Conservation (phyloP, 2,329 filamentous ascomycete species). For the Bipolaris oryzae region DNA sequence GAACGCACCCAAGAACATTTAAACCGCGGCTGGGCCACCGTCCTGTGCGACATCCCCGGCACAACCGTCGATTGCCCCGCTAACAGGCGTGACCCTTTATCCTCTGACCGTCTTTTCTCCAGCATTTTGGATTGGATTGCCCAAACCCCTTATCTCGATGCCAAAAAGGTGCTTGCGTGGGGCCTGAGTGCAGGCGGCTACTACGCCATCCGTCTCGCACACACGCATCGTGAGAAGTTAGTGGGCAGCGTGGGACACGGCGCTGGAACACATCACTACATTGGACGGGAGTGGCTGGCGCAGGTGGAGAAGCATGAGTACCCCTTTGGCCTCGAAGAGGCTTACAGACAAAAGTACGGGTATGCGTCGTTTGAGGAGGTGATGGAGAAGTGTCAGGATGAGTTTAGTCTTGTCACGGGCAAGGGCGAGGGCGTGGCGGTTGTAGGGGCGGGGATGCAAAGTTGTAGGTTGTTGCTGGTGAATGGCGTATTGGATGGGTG, state of each 20-base stretch:
- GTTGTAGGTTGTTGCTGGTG: conserved; percentile 58
- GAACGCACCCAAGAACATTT: conserved; percentile 55
- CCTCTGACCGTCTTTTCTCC: conserved; percentile 60
- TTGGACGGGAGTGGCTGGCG: conserved; percentile 60
- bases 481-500: conserved; percentile 65
- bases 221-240: conserved; percentile 59
- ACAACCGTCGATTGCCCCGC: conserved; percentile 62
- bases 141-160: conserved; percentile 54
- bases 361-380: conserved; percentile 49
- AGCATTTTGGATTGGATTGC: conserved; percentile 60
- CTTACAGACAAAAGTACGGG: conserved; percentile 55
- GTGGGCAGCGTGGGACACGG: conserved; percentile 59
- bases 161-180: conserved; percentile 58
- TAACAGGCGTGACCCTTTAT: conserved; percentile 53
- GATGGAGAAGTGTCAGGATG: conserved; percentile 55
- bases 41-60: conserved; percentile 62
- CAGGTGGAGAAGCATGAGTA: conserved; percentile 62
- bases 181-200: conserved; percentile 64
- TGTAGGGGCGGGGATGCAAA: conserved; percentile 47
- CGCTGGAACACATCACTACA: conserved; percentile 64
- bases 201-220: conserved; percentile 62
- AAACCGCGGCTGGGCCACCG: conserved; percentile 55
- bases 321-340: conserved; percentile 61
- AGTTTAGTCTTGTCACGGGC: conserved; percentile 59
- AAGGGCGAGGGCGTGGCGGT: conserved; percentile 57